phyloP scores from a whole-genome alignment of 2,329 filamentous ascomycete species.

The Cladophialophora psammophila region DNA sequence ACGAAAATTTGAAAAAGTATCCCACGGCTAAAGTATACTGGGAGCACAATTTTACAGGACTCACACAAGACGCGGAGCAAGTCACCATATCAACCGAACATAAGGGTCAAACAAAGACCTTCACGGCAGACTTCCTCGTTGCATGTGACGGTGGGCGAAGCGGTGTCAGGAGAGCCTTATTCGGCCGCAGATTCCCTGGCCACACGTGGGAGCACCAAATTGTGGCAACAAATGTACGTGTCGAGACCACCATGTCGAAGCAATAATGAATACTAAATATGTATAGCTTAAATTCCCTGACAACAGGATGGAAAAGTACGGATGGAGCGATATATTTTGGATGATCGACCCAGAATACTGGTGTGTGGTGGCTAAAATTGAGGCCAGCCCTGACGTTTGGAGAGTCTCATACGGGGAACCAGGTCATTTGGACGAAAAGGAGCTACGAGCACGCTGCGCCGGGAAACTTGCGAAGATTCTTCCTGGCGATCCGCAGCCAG shows the following conservation, averaged over 20 bases:
- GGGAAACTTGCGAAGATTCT: constrained; percentile 64
- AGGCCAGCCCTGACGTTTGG: constrained; percentile 64
- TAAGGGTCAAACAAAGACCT: background rate
- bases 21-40: constrained; percentile 50
- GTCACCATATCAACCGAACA: background rate
- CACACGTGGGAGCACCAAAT: constrained; percentile 21
- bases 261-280: background rate
- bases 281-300: constrained; percentile 56
- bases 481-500: constrained; percentile 65
- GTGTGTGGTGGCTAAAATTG: constrained; percentile 66
- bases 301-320: constrained; percentile 64
- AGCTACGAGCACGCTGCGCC: constrained; percentile 61
- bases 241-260: background rate
- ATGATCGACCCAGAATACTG: constrained; percentile 68
- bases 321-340: constrained; percentile 47
- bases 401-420: constrained; percentile 69
- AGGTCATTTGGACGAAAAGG: constrained; percentile 59
- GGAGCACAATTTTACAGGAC: constrained; percentile 48
- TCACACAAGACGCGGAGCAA: constrained; percentile 19
- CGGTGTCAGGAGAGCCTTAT: constrained; percentile 45
- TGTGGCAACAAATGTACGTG: constrained; percentile 27
- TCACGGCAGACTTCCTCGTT: constrained; percentile 48
- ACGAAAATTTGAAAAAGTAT: constrained; percentile 47
- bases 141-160: constrained; percentile 54
- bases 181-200: constrained; percentile 19